phyloP scores from a whole-genome alignment of 352 stramenopile genomes.

The Globisporangium emineosum region DNA sequence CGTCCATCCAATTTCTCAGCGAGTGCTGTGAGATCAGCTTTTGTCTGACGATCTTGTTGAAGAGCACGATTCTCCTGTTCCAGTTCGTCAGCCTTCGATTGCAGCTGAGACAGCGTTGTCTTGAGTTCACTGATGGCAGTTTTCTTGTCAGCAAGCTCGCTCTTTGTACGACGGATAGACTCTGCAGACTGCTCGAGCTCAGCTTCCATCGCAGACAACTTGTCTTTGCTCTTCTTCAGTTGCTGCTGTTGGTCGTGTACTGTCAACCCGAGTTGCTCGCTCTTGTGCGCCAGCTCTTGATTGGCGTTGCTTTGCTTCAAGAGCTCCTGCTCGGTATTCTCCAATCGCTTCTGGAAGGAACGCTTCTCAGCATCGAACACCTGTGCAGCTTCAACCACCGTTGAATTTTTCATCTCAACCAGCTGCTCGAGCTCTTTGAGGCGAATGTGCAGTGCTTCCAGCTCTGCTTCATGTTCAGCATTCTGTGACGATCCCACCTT shows the following conservation, averaged over 20 bases:
- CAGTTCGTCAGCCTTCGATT: slow-evolving; percentile 23
- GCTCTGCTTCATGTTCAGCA: slow-evolving; percentile 25
- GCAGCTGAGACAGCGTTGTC: slow-evolving; percentile 6
- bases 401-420: slow-evolving; percentile 27
- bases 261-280: slow-evolving; percentile 22
- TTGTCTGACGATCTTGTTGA: slow-evolving; percentile 18
- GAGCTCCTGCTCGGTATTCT: slow-evolving; percentile 26
- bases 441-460: slow-evolving; percentile 24
- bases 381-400: slow-evolving; percentile 22
- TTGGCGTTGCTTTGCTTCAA: slow-evolving; percentile 21
- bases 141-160: slow-evolving; percentile 10
- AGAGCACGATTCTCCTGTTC: slow-evolving; percentile 25
- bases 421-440: slow-evolving; percentile 34
- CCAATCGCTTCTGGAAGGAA: slow-evolving; percentile 24
- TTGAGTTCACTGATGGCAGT: slow-evolving; percentile 24
- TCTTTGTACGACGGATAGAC: not conserved
- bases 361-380: slow-evolving; percentile 22
- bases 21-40: slow-evolving; percentile 11
- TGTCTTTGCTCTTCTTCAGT: slow-evolving; percentile 26
- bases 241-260: slow-evolving; percentile 26
- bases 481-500: not conserved
- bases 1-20: slow-evolving; percentile 25
- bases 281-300: slow-evolving; percentile 28
- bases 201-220: slow-evolving; percentile 17
- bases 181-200: slow-evolving; percentile 15